Conservation (phyloP, 306 rosid genomes). For the Vigna nakashimae region DNA sequence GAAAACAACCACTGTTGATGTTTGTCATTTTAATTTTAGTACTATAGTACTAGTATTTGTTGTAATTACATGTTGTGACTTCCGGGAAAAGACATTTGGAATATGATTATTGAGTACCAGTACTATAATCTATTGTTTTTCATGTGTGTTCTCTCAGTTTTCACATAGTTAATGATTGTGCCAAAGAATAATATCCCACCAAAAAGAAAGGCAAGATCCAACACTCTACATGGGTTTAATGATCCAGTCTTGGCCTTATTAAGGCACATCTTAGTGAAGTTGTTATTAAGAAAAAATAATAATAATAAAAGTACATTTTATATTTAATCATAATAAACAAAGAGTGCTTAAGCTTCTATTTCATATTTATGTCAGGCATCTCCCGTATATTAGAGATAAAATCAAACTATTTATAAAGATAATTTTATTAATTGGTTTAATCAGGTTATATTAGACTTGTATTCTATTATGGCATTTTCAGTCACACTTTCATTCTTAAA, state of each 20-base stretch:
- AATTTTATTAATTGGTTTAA: too few relatives aligned
- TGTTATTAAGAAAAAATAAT: slow-evolving; percentile 35
- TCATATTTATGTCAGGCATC: too few relatives aligned
- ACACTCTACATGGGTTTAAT: slow-evolving; percentile 58
- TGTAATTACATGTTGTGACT: slow-evolving; percentile 22
- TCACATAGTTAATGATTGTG: slow-evolving; percentile 40
- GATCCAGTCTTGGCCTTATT: slow-evolving; percentile 58
- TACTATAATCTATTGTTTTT: slow-evolving; percentile 34
- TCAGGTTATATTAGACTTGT: too few relatives aligned
- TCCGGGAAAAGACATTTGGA: slow-evolving; percentile 13
- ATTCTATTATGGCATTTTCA: too few relatives aligned
- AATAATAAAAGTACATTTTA: too few relatives aligned
- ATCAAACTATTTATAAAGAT: too few relatives aligned
- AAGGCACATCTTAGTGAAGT: slow-evolving; percentile 45
- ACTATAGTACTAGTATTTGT: neutral
- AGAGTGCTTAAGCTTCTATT: too few relatives aligned
- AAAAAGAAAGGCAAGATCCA: slow-evolving; percentile 57
- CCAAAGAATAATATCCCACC: slow-evolving; percentile 29
- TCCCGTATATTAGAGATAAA: too few relatives aligned
- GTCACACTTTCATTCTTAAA: too few relatives aligned
- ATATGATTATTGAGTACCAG: slow-evolving; percentile 10
- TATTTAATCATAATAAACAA: neutral
- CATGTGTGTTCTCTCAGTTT: slow-evolving; percentile 47
- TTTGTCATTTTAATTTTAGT: slow-evolving; percentile 18
- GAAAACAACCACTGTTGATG: slow-evolving; percentile 9